Conservation (phyloP, 2,329 filamentous ascomycete species). For the Cladosporium sp. region DNA sequence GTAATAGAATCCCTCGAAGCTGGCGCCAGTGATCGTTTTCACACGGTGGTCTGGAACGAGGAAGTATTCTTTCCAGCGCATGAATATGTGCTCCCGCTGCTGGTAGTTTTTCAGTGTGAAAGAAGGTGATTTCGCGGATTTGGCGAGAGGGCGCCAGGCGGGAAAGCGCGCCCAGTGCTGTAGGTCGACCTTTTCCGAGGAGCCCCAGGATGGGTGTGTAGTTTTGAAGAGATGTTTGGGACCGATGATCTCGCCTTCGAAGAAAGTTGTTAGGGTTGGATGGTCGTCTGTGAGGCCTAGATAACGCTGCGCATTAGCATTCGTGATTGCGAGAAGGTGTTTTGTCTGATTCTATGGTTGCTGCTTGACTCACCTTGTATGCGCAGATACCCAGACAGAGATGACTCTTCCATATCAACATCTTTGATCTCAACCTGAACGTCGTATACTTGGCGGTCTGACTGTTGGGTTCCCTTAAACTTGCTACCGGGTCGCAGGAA, state of each 20-base stretch:
- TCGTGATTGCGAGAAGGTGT: too few species aligned
- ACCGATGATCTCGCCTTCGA: constrained; percentile 96
- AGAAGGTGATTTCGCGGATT: constrained; percentile 55
- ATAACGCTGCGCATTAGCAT: constrained; percentile 2
- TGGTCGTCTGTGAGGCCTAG: constrained; percentile 92
- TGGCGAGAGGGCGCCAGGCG: constrained; percentile 74
- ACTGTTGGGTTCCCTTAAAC: constrained; percentile 88
- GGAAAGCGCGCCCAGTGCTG: constrained; percentile 90
- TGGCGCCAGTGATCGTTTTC: constrained; percentile 84
- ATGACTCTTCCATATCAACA: constrained; percentile 90
- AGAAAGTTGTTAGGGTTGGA: constrained; percentile 95
- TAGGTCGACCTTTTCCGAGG: constrained; percentile 83
- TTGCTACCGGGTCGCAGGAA: constrained; percentile 82
- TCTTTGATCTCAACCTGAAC: constrained; percentile 97
- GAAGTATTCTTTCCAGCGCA: constrained; percentile 99
- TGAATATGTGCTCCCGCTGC: constrained; percentile 86
- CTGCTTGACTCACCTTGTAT: constrained; percentile 69
- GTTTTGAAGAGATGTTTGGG: constrained; percentile 93
- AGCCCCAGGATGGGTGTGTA: constrained; percentile 84
- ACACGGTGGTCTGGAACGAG: constrained; percentile 92
- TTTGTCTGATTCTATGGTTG: neutral
- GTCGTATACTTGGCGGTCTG: constrained; percentile 87
- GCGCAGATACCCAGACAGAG: constrained; percentile 87
- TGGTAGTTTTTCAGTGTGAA: constrained; percentile 64
- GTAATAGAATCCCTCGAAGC: constrained; percentile 98